Conservation (phyloP, 306 rosid species). For the Fragaria ananassa region DNA sequence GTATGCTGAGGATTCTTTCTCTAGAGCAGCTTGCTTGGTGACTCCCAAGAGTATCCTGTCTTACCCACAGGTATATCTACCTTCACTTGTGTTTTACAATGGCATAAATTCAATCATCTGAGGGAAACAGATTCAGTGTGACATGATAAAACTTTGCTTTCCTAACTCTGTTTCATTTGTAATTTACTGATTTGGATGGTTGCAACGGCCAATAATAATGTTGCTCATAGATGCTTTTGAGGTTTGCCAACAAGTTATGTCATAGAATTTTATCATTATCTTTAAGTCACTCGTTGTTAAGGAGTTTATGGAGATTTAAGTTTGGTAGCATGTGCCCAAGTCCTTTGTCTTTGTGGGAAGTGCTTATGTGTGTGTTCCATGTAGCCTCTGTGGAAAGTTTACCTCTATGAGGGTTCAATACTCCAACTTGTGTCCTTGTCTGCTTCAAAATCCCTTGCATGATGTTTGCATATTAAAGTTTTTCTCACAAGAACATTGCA, state of each 20-base stretch:
- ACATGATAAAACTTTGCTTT: neutral
- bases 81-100: slow-evolving; percentile 1
- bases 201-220: neutral
- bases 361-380: neutral
- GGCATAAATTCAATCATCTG: neutral
- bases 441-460: neutral
- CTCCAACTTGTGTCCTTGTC: neutral
- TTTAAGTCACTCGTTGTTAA: neutral
- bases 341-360: neutral
- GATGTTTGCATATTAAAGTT: neutral
- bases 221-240: neutral
- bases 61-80: slow-evolving; percentile 81
- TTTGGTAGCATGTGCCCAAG: neutral
- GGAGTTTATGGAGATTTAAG: neutral
- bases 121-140: neutral
- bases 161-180: neutral
- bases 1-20: slow-evolving; percentile 89
- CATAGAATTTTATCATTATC: neutral
- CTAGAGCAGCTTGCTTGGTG: slow-evolving; percentile 89
- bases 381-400: neutral
- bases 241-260: neutral
- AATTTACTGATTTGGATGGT: neutral
- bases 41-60: slow-evolving; percentile 78
- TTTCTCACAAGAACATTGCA: neutral
- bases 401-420: slow-evolving; percentile 7